phyloP scores from a whole-genome alignment of 2,329 filamentous ascomycete species.

The Calonectria pseudoreteaudii region DNA sequence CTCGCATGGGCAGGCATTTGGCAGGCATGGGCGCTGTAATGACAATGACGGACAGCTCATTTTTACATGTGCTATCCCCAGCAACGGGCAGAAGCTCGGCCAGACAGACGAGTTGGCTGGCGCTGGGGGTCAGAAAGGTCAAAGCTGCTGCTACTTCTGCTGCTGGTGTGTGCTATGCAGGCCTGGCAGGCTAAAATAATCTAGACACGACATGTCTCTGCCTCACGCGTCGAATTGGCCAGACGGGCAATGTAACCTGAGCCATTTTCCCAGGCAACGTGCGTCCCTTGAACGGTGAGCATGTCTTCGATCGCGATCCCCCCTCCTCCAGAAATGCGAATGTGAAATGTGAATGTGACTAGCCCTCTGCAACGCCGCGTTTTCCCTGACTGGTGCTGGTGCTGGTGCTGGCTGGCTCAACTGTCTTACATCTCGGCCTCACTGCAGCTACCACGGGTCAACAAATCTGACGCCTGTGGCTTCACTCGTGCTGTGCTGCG shows the following conservation, averaged over 20 bases:
- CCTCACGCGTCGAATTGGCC: conserved; percentile 12
- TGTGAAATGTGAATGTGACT: conserved; percentile 25
- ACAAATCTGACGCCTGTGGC: conserved; percentile 11
- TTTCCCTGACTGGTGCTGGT: conserved; percentile 9
- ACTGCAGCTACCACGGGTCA: conserved; percentile 14
- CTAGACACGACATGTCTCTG: not conserved
- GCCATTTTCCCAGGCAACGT: conserved; percentile 18
- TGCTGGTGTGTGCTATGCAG: not conserved
- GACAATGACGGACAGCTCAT: conserved; percentile 12
- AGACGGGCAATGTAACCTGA: conserved; percentile 17
- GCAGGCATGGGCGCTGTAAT: not conserved
- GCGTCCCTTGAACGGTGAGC: conserved; percentile 10
- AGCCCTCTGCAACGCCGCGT: conserved; percentile 21
- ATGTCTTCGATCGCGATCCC: not conserved
- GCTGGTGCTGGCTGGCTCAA: conserved; percentile 5
- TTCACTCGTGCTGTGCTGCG: conserved; percentile 3
- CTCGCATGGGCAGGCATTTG: conserved; percentile 4
- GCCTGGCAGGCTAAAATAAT: not conserved
- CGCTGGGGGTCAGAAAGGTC: not conserved
- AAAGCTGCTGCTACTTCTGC: not conserved
- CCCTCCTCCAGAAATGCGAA: conserved; percentile 9
- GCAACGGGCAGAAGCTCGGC: conserved; percentile 16
- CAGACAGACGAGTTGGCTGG: not conserved
- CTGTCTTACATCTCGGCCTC: conserved; percentile 31
- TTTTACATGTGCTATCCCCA: conserved; percentile 19